A percentile compares a stretch with the other conserved stretches of the same genome.
phyloP scores from a whole-genome alignment of 352 stramenopile species.

The Globisporangium mamillatum region DNA sequence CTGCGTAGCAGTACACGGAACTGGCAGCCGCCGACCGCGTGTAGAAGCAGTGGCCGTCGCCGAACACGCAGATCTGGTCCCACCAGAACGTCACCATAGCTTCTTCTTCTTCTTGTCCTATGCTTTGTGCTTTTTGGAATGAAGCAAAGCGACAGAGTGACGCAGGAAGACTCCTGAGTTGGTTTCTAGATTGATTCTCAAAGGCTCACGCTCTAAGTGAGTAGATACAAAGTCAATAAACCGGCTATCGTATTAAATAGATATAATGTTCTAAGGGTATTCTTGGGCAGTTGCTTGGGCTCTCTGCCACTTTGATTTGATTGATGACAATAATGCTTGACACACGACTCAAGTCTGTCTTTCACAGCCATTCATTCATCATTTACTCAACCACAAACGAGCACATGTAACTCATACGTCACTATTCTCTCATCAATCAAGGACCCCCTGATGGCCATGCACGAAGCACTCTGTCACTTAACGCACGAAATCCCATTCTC shows the following conservation, averaged over 20 bases:
- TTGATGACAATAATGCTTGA: too few species aligned
- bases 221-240: neutral
- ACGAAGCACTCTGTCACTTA: neutral
- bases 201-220: neutral
- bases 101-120: neutral
- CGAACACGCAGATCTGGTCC: constrained; percentile 68
- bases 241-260: neutral
- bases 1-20: constrained; percentile 67
- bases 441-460: too few species aligned
- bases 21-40: constrained; percentile 61
- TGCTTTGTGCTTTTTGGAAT: neutral
- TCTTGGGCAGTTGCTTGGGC: too few species aligned
- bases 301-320: too few species aligned
- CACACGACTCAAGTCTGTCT: too few species aligned
- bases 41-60: constrained; percentile 74
- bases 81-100: constrained; percentile 8
- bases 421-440: too few species aligned
- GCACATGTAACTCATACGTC: too few species aligned
- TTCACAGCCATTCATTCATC: too few species aligned
- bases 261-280: neutral
- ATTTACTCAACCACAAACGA: too few species aligned
- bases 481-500: neutral
- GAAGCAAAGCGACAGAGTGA: neutral
- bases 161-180: neutral
- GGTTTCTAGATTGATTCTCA: neutral